These are phyloP conservation scores for Tuber umbilicatum DNA, from an alignment of 495 filamentous ascomycete genomes.

Conservation along the genomic window DNA sequence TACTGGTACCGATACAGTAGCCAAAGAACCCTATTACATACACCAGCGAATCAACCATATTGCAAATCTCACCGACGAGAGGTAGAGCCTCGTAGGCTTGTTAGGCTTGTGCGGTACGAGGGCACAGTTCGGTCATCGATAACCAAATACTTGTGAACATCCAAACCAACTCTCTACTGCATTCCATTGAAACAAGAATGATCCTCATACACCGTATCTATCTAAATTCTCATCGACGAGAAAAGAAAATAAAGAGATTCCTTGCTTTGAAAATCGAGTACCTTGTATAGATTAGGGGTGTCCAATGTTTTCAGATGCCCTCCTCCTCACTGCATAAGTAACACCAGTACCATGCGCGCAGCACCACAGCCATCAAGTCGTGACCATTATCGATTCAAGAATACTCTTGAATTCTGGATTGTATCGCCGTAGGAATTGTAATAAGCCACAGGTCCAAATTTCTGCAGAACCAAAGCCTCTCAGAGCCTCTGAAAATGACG, in stretches of 20 bases:
- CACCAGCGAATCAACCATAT: background rate
- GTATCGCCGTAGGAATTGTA: background rate
- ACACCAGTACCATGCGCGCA: background rate
- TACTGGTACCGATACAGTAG: background rate
- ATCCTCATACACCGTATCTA: background rate
- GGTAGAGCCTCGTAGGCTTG: background rate
- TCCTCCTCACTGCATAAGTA: conserved; percentile 1
- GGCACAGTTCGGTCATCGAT: background rate
- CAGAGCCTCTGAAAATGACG: background rate
- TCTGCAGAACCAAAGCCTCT: background rate
- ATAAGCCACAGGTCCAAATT: background rate
- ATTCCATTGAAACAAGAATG: background rate
- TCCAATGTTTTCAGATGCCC: conserved; percentile 2
- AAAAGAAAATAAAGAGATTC: background rate
- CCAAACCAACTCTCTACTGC: background rate
- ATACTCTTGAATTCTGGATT: background rate
- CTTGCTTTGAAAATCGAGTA: background rate
- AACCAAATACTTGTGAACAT: background rate
- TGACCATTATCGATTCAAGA: background rate
- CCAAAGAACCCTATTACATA: background rate
- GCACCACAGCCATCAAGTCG: background rate
- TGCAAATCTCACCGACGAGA: background rate
- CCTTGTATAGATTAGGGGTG: background rate
- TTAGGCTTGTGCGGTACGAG: no score
- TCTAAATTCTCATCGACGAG: background rate